These are phyloP conservation scores for Inga oerstediana DNA, from an alignment of 306 rosid genomes.

Conservation along the genomic window DNA sequence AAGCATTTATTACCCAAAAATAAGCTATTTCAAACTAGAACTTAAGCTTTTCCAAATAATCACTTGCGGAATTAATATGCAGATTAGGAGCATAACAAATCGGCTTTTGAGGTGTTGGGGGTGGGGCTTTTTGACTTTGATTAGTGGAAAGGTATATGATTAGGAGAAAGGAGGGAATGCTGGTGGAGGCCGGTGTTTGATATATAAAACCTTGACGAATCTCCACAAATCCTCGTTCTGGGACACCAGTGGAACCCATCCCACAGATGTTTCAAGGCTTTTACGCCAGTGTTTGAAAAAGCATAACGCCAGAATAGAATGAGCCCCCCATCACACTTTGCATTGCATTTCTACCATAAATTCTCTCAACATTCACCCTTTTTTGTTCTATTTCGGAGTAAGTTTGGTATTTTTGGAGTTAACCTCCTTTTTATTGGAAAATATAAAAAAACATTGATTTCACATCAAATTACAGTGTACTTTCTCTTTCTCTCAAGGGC, in stretches of 20 bases:
- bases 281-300: neutral
- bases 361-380: neutral
- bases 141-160: neutral
- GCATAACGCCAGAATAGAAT: neutral
- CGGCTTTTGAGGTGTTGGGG: neutral
- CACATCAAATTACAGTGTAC: too few species aligned
- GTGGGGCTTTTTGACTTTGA: neutral
- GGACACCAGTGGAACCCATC: constrained; percentile 42
- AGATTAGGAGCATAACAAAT: constrained; percentile 3
- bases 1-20: too few species aligned
- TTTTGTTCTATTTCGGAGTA: neutral
- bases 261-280: neutral
- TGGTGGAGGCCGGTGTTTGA: constrained; percentile 18
- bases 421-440: neutral
- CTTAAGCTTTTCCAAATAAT: too few species aligned
- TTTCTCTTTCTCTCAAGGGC: too few species aligned
- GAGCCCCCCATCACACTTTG: neutral
- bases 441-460: too few species aligned
- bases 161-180: constrained; percentile 19
- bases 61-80: constrained; percentile 9
- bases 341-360: neutral
- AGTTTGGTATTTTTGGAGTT: neutral
- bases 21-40: too few species aligned
- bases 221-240: constrained; percentile 20
- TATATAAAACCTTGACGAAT: constrained; percentile 36